Base-by-base conservation (phyloP, 2,329 filamentous ascomycete species). In the Biscogniauxia sp. region DNA sequence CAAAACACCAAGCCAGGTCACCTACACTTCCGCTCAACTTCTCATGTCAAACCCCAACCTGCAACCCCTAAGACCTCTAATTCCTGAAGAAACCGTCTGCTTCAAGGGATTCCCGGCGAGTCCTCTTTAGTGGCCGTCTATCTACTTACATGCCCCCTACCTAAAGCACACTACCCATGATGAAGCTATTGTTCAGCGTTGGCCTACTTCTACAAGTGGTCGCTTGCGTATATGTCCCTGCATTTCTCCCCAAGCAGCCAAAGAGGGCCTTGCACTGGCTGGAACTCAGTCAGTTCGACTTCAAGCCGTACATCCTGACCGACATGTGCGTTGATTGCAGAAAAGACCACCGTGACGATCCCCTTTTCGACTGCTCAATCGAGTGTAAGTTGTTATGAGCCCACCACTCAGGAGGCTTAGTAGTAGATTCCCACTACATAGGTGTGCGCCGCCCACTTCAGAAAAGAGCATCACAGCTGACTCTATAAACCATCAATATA, bases 201-300 rank as follows among this genome's bases (percentile, higher is more conserved):
- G 17, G 37, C 7, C 37, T 45, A 6, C 37, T 45, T 11, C 15
- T 45, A 45, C 37, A n/a, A 45, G 15, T 17, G 37, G 37, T n/a
- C 4, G 37, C 15, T 9, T 45, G 37, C 15, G 11, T 45, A 45
- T 17, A 45, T 45, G 37, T 45, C 13, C 37, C 37, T 45, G 7
- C 37, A n/a, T 45, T 11, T n/a, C 13, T 15, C 37, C 13, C 15
- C 15, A 11, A 45, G 50, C 50, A 20, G 50, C 19, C 19, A 23
- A 3, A 51, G 4, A 25, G 13, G 19, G 4, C 25, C 20, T 20
- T 51, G n/a, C 56, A 37, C 3, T 20, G 52, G 13, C 20, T 45
- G 3, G 53, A 58, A 53, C 28, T 67, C 17, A 51, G 61, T 15
- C 65, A 67, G 50, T 66, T 67, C 56, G 13, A 67, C 23, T 64